These are phyloP conservation scores for Citrus cavaleriei DNA, from an alignment of 345 rosid genomes.

Conservation along the genomic window DNA sequence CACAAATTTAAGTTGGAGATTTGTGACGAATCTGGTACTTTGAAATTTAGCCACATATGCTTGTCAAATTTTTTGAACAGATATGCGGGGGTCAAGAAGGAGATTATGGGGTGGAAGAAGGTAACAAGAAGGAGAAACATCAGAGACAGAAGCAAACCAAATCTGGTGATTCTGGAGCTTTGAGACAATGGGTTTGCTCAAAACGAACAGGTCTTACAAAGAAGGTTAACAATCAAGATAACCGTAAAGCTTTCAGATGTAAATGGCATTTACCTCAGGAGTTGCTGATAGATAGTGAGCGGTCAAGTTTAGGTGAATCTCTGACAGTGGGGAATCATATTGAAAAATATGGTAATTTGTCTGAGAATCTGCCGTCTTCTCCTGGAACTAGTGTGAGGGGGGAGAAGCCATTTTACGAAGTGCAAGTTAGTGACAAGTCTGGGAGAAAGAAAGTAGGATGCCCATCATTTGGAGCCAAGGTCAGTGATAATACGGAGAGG, in stretches of 20 bases:
- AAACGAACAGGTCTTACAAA: conserved; percentile 53
- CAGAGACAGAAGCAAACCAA: conserved; percentile 26
- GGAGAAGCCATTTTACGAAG: conserved; percentile 23
- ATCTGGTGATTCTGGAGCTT: conserved; percentile 50
- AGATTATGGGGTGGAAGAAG: conserved; percentile 33
- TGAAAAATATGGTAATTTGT: conserved; percentile 30
- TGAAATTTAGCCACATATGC: conserved; percentile 8
- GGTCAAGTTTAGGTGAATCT: conserved; percentile 34
- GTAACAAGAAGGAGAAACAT: conserved; percentile 24
- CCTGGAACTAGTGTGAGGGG: conserved; percentile 29
- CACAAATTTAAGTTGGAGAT: background rate
- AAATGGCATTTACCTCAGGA: conserved; percentile 43
- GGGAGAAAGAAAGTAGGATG: conserved; percentile 38
- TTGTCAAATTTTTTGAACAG: conserved; percentile 40
- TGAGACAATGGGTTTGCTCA: conserved; percentile 56
- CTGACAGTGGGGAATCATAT: conserved; percentile 29
- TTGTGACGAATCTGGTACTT: background rate
- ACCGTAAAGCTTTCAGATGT: conserved; percentile 31
- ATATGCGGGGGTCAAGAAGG: conserved; percentile 34
- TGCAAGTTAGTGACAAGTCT: conserved; percentile 21
- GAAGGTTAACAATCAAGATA: conserved; percentile 40
- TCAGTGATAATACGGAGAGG: conserved; percentile 18
- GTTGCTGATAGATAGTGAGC: conserved; percentile 45
- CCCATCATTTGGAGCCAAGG: conserved; percentile 25
- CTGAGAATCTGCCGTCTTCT: conserved; percentile 32